Evolutionary conservation across 441 rosid genomes (phyloP), one percentile per base, ranked within the genome.

Genomic region (Gossypium laxum): DNA sequence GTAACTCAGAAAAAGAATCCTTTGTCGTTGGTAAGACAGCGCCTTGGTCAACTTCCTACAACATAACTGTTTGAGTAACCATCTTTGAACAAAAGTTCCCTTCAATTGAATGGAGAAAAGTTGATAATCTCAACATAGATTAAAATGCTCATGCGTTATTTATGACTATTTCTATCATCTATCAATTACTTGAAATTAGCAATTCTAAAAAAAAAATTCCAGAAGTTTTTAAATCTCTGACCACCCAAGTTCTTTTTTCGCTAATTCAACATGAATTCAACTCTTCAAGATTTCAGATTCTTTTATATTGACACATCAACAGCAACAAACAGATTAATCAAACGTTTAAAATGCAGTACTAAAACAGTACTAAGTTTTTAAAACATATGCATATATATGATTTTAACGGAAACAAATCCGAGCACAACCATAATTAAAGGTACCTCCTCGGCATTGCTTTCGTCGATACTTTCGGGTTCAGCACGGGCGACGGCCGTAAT

Each of bases 11-110:
- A 77, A 73, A 70, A 67, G 74, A 75, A 62, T 78, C 83, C 82
- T 79, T 83, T n/a, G 47, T 63, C 18, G 28, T 77, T 15, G 83
- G 73, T 60, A 85, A 81, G 32, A 66, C 74, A 22, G 72, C 65
- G 75, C 76, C 85, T 70, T 77, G 65, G 67, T 74, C 76, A 0
- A 77, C 81, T 82, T 81, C 94, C 97, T 91, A 83, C 76, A 86
- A 77, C 74, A 82, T 19, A 61, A 41, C 70, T 65, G 45, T 78
- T 72, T 80, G 82, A 86, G 79, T 68, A 52, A 67, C 51, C 59
- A 68, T 64, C 47, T 58, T 26, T 55, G 54, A 17, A 70, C 10
- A n/a, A 56, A 4, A 70, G n/a, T 43, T 70, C 3, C 63, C 5
- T 55, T 14, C 15, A 5, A 71, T 59, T 14, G 19, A 47, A 19